These are phyloP conservation scores for Amoeboradix gromovi DNA, from an alignment of 371 early-diverging fungal genomes.

Conservation along the genomic window DNA sequence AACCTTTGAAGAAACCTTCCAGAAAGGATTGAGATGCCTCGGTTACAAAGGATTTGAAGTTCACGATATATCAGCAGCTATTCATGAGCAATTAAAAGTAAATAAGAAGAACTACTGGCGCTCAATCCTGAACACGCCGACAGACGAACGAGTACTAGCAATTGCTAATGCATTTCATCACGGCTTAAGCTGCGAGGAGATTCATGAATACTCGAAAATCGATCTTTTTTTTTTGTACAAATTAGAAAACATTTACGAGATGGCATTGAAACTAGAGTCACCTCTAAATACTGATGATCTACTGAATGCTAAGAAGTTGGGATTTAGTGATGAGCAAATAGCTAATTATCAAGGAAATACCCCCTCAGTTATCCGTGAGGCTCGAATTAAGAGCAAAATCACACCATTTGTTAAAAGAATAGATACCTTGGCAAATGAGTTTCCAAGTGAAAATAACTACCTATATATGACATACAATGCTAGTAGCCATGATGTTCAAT, in stretches of 20 bases:
- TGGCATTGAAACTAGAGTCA: constrained; percentile 6
- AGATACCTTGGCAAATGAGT: constrained; percentile 89
- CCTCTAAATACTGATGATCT: constrained; percentile 7
- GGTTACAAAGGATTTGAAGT: not conserved
- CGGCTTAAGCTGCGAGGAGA: constrained; percentile 51
- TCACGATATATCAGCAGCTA: not conserved
- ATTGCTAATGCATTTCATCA: constrained; percentile 53
- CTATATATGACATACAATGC: constrained; percentile 85
- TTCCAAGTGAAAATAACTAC: constrained; percentile 80
- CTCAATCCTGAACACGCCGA: constrained; percentile 30
- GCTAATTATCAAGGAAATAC: constrained; percentile 39
- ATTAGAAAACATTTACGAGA: constrained; percentile 30
- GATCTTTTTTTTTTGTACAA: constrained; percentile 87
- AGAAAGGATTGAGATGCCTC: constrained; percentile 13
- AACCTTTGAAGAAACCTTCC: constrained; percentile 70
- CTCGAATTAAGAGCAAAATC: constrained; percentile 39
- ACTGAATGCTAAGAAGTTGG: constrained; percentile 49
- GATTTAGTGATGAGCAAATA: constrained; percentile 69
- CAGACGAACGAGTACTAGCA: constrained; percentile 65
- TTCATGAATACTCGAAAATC: constrained; percentile 56
- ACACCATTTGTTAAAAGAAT: constrained; percentile 81
- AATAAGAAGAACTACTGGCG: not conserved
- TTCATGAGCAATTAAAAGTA: not conserved
- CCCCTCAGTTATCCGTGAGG: constrained; percentile 54
- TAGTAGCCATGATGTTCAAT: constrained; percentile 46